Percentiles rank a stretch among this genome's conserved stretches.
These are phyloP conservation scores for Lupinus albus DNA, from an alignment of 306 rosid genomes.

Conservation along the genomic window DNA sequence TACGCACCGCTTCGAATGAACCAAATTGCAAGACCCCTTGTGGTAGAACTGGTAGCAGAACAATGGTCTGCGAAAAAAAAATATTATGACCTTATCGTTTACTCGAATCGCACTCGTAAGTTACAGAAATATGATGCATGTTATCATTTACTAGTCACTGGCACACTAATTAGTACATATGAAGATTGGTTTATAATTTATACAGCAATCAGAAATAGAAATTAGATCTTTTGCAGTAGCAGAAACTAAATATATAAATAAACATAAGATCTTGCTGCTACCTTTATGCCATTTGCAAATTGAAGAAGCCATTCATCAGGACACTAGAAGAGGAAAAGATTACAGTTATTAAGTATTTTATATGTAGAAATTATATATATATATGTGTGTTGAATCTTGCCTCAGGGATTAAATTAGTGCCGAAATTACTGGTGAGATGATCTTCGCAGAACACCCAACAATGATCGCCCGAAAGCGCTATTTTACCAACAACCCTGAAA, in stretches of 20 bases:
- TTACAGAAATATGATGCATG: slow-evolving; percentile 20
- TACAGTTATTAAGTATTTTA: slow-evolving; percentile 37
- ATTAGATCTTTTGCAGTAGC: slow-evolving; percentile 1
- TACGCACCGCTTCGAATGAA: slow-evolving; percentile 71
- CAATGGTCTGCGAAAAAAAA: slow-evolving; percentile 66
- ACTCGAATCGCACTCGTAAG: slow-evolving; percentile 1
- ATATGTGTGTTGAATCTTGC: slow-evolving; percentile 53
- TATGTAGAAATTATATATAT: slow-evolving; percentile 24
- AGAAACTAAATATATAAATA: slow-evolving; percentile 1
- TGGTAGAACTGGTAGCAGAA: slow-evolving; percentile 84
- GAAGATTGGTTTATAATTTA: not conserved
- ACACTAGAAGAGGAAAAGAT: slow-evolving; percentile 56
- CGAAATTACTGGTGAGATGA: slow-evolving; percentile 42
- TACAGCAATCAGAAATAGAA: slow-evolving; percentile 25
- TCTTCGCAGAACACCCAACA: slow-evolving; percentile 63
- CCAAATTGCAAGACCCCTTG: slow-evolving; percentile 90
- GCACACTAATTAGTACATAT: not conserved
- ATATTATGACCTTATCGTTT: slow-evolving; percentile 18
- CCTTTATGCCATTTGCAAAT: slow-evolving; percentile 85
- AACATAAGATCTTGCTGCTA: slow-evolving; percentile 36
- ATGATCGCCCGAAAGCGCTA: slow-evolving; percentile 66
- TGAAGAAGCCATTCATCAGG: slow-evolving; percentile 83
- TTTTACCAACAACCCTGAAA: slow-evolving; percentile 75
- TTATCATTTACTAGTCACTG: not conserved
- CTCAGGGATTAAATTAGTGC: slow-evolving; percentile 51